Conservation (phyloP, 2,329 filamentous ascomycete species). For the Endocalyx cinctus region DNA sequence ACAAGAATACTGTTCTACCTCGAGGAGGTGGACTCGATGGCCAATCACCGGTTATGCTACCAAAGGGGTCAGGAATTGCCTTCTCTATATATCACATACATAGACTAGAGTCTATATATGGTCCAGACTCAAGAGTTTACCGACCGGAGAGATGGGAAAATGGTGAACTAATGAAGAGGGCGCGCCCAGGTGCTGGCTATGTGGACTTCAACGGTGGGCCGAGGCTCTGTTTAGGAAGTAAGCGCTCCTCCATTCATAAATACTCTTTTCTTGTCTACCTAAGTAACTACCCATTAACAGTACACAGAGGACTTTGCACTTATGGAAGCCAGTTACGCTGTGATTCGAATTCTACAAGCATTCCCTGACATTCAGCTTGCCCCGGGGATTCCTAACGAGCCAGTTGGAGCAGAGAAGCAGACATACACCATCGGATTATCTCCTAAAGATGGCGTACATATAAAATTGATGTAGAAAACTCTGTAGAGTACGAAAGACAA, state of each 20-base stretch:
- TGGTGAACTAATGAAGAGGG: conserved; percentile 6
- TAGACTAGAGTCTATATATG: conserved; percentile 13
- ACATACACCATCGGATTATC: conserved; percentile 14
- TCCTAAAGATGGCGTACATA: conserved; percentile 3
- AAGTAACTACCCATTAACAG: conserved; percentile 4
- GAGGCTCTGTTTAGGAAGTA: conserved; percentile 14
- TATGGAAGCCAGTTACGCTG: conserved; percentile 17
- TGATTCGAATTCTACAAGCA: conserved; percentile 15
- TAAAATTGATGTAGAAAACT: conserved; percentile 4
- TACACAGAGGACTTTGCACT: conserved; percentile 19
- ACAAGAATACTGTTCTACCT: conserved; percentile 19
- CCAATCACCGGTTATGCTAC: conserved; percentile 20
- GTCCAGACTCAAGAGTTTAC: conserved; percentile 8
- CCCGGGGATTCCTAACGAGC: conserved; percentile 10
- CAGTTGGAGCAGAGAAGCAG: conserved; percentile 19
- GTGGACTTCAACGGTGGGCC: conserved; percentile 13
- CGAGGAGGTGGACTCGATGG: conserved; percentile 25
- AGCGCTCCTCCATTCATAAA: conserved; percentile 1
- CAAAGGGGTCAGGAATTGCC: conserved; percentile 20
- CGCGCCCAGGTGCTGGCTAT: conserved; percentile 6
- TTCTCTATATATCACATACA: conserved; percentile 22
- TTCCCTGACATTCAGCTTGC: conserved; percentile 17
- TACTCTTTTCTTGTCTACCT: not conserved
- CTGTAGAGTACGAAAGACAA: no score
- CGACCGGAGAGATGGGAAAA: conserved; percentile 13